Base-by-base conservation (phyloP, 2,329 filamentous ascomycete species). In the Fusarium luffae region DNA sequence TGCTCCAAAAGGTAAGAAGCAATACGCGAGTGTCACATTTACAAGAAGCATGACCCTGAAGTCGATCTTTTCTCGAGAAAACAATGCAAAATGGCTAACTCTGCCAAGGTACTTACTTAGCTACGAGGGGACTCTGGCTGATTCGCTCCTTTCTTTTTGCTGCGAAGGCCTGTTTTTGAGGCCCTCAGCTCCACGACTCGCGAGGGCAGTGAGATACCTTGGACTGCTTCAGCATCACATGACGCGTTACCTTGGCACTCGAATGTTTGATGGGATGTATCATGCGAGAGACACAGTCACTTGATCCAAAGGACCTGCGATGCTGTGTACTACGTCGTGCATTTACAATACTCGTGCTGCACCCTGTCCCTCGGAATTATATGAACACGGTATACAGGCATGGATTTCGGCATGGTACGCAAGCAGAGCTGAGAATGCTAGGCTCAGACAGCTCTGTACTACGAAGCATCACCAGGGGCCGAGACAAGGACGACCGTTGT, bases 121-220 rank as follows among this genome's bases (percentile, higher is more conserved):
- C 49, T 66, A 66, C 66, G 54, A n/a, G 66, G 55, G 58, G 60
- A 12, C 7, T 37, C 21, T 34, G n/a, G 54, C 32, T 16, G 57
- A n/a, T 40, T 21, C 19, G 8, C 28, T 54, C 47, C 42, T 60
- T 69, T 51, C 66, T 60, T 68, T 67, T 65, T 59, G 18, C 19
- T 8, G 14, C 13, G 23, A 13, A 7, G 52, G 34, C 23, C 49
- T 13, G 30, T 27, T 41, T 56, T 42, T 50, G 48, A 46, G 44
- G 21, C 37, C 19, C 25, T 27, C 21, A 54, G 37, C 40, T 42
- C 23, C 18, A 28, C n/a, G n/a, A 28, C 27, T 41, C 18, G n/a
- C 19, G 10, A 28, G 6, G 10, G n/a, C 7, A n/a, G 23, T 37
- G 21, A 42, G 34, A 42, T 13, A 8, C 34, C 18, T 12, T 27